Conservation (phyloP, 2,329 filamentous ascomycete species). For the Colletotrichum sp. region DNA sequence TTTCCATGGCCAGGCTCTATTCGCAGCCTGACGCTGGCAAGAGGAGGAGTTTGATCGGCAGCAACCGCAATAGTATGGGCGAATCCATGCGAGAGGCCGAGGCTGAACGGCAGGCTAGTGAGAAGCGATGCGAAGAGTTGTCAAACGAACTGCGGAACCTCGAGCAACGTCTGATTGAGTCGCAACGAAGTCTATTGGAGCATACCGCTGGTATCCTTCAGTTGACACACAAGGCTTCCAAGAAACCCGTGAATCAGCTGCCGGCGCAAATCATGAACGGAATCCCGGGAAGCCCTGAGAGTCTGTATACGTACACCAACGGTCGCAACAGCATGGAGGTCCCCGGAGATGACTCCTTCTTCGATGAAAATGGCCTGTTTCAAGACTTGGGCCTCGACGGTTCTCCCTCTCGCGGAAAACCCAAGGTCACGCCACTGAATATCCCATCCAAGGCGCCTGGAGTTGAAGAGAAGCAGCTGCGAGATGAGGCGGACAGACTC, state of each 20-base stretch:
- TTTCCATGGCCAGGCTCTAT: constrained; percentile 84
- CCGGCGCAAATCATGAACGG: constrained; percentile 49
- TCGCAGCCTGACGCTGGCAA: constrained; percentile 57
- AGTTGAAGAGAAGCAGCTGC: constrained; percentile 56
- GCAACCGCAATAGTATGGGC: constrained; percentile 52
- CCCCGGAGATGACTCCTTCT: constrained; percentile 63
- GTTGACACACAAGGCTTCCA: constrained; percentile 82
- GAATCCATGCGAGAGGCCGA: constrained; percentile 67
- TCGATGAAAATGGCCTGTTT: constrained; percentile 81
- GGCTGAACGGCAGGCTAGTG: constrained; percentile 74
- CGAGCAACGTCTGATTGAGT: constrained; percentile 76
- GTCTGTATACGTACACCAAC: constrained; percentile 72
- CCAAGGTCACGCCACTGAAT: constrained; percentile 52
- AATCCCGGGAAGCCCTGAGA: constrained; percentile 78
- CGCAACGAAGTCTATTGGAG: constrained; percentile 78
- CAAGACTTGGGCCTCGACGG: constrained; percentile 61
- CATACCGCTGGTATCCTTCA: constrained; percentile 94
- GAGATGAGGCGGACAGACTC: constrained; percentile 51
- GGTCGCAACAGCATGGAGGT: constrained; percentile 64
- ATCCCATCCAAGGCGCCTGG: constrained; percentile 65
- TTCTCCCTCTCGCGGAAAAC: constrained; percentile 32
- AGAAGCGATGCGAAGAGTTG: constrained; percentile 84
- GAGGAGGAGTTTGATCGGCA: constrained; percentile 52
- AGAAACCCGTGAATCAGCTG: constrained; percentile 46
- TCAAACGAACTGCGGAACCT: constrained; percentile 80